phyloP scores from a whole-genome alignment of 257 asterid species.

The Fraxinus pennsylvanica region DNA sequence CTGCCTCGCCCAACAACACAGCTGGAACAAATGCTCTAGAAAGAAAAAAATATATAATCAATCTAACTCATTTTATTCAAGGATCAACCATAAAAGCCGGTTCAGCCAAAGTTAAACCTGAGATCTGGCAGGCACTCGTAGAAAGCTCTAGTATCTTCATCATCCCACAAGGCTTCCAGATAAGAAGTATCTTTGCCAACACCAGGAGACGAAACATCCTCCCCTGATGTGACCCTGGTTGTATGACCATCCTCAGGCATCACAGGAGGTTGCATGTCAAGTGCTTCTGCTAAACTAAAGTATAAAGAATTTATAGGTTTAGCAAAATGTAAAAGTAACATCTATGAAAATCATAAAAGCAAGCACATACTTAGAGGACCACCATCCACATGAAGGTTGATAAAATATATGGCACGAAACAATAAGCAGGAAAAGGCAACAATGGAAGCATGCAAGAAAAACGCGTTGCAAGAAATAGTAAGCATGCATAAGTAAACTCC shows the following conservation, averaged over 20 bases:
- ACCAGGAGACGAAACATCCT: constrained; percentile 68
- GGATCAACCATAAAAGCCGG: constrained; percentile 27
- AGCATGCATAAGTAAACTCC: not conserved
- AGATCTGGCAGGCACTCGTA: constrained; percentile 95
- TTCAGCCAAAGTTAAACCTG: constrained; percentile 44
- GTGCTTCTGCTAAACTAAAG: constrained; percentile 91
- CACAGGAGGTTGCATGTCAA: constrained; percentile 92
- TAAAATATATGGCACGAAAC: constrained; percentile 1
- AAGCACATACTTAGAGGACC: constrained; percentile 11
- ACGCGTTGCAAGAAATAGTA: not conserved
- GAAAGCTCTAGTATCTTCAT: constrained; percentile 95
- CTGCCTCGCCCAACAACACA: constrained; percentile 92
- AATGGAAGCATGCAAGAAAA: not conserved
- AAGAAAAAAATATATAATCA: constrained; percentile 28
- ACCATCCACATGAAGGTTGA: not conserved
- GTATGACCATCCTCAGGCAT: constrained; percentile 99
- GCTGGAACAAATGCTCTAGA: constrained; percentile 98
- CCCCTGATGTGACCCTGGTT: constrained; percentile 91
- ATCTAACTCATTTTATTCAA: constrained; percentile 18
- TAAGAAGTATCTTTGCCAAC: constrained; percentile 77
- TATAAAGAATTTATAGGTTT: constrained; percentile 17
- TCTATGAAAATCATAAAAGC: constrained; percentile 11
- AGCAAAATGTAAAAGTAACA: constrained; percentile 12
- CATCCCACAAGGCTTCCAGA: constrained; percentile 93
- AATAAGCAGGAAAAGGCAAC: constrained; percentile 4